These are phyloP conservation scores for Coffea humblotiana DNA, from an alignment of 305 asterid genomes.

Conservation along the genomic window DNA sequence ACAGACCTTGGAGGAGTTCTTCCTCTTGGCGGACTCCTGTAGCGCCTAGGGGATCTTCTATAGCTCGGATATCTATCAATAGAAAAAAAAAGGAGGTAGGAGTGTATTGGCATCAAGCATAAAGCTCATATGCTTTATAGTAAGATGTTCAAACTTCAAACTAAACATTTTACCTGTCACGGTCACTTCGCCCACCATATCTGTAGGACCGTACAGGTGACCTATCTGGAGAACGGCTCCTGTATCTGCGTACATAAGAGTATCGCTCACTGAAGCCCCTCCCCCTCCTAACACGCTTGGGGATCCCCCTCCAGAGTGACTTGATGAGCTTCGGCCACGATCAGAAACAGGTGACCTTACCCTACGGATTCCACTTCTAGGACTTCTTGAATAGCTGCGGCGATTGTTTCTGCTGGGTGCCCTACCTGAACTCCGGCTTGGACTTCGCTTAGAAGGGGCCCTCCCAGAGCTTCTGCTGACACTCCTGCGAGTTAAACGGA, in stretches of 20 bases:
- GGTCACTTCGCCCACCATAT: slow-evolving; percentile 69
- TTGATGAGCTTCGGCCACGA: slow-evolving; percentile 80
- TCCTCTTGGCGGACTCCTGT: slow-evolving; percentile 90
- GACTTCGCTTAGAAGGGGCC: slow-evolving; percentile 50
- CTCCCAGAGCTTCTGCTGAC: slow-evolving; percentile 46
- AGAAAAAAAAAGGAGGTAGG: neutral
- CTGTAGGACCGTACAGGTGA: slow-evolving; percentile 85
- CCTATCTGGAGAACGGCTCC: slow-evolving; percentile 88
- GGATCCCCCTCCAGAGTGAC: slow-evolving; percentile 81
- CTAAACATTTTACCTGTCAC: slow-evolving; percentile 55
- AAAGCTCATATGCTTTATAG: neutral
- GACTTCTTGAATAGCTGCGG: slow-evolving; percentile 78
- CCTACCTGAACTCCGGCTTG: slow-evolving; percentile 66
- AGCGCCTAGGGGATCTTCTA: slow-evolving; percentile 93
- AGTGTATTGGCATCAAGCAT: neutral
- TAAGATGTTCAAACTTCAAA: neutral
- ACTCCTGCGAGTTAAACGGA: slow-evolving; percentile 34
- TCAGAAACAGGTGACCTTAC: slow-evolving; percentile 66
- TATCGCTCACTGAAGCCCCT: slow-evolving; percentile 94
- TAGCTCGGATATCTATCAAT: slow-evolving; percentile 57
- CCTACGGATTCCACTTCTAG: slow-evolving; percentile 57
- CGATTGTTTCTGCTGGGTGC: slow-evolving; percentile 60
- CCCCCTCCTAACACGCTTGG: slow-evolving; percentile 90
- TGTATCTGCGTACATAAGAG: slow-evolving; percentile 72
- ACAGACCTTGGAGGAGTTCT: slow-evolving; percentile 60